Conservation (phyloP, 2,329 filamentous ascomycete genomes). For the Kalmusia sp. region DNA sequence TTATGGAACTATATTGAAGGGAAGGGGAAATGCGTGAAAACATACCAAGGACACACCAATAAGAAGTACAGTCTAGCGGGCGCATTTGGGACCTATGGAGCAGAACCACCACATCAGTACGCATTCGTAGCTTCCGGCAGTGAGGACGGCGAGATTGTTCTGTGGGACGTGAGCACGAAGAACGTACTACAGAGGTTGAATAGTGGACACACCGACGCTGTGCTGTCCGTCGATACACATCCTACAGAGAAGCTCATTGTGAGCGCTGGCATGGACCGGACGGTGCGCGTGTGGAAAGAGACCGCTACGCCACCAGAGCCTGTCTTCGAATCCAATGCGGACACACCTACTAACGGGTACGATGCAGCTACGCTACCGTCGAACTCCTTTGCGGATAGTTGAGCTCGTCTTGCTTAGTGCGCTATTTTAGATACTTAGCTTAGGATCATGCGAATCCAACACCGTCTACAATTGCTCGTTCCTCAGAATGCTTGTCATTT, state of each 20-base stretch:
- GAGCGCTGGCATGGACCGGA: constrained; percentile 68
- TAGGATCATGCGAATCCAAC: neutral
- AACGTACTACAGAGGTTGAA: constrained; percentile 74
- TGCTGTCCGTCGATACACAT: constrained; percentile 67
- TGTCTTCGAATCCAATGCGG: neutral
- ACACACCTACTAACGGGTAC: constrained; percentile 20
- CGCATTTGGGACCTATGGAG: constrained; percentile 75
- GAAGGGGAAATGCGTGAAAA: constrained; percentile 90
- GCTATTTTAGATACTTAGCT: constrained; percentile 6
- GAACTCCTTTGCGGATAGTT: constrained; percentile 25
- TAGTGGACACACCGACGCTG: constrained; percentile 61
- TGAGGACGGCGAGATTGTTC: constrained; percentile 82
- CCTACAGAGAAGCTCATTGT: constrained; percentile 61
- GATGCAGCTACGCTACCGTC: constrained; percentile 28
- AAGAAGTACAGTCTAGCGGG: constrained; percentile 83
- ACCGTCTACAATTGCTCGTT: constrained; percentile 1
- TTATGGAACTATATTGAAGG: constrained; percentile 96
- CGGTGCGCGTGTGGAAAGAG: constrained; percentile 64
- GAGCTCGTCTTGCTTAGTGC: neutral
- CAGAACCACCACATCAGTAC: constrained; percentile 32
- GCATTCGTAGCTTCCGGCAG: constrained; percentile 83
- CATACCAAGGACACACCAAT: constrained; percentile 92
- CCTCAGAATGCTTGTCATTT: neutral
- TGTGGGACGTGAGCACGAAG: constrained; percentile 93
- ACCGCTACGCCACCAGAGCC: constrained; percentile 5